Evolutionary conservation across 345 rosid species (phyloP).

Genomic region (Excoecaria agallocha): DNA sequence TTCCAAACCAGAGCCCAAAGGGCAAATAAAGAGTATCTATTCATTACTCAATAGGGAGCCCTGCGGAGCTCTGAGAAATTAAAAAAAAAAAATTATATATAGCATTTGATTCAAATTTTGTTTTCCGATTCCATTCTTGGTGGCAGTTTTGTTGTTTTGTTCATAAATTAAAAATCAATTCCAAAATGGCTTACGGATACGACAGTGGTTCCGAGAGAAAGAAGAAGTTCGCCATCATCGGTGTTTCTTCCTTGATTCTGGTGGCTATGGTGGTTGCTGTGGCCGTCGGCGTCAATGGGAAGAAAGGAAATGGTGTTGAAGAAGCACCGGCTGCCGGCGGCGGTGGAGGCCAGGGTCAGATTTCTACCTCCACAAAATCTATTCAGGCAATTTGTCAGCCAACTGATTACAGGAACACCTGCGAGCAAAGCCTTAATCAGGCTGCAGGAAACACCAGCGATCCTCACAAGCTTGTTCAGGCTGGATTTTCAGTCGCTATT

Average conservation of each 20-base stretch:
- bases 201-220: slow-evolving; percentile 13
- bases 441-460: slow-evolving; percentile 47
- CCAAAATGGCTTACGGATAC: slow-evolving; percentile 5
- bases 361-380: slow-evolving; percentile 38
- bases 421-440: slow-evolving; percentile 40
- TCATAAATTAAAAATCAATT: not conserved
- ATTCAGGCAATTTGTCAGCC: slow-evolving; percentile 58
- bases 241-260: slow-evolving; percentile 47
- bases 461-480: slow-evolving; percentile 56
- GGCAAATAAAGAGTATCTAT: no score
- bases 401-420: slow-evolving; percentile 51
- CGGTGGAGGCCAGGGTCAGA: not conserved
- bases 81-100: no score
- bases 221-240: slow-evolving; percentile 44
- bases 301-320: not conserved
- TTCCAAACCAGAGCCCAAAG: no score
- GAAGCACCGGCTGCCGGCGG: not conserved
- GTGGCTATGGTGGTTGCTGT: slow-evolving; percentile 66
- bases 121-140: not conserved
- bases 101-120: not conserved
- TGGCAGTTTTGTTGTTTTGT: no score
- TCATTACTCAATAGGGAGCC: no score
- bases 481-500: slow-evolving; percentile 45
- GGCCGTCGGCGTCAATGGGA: slow-evolving; percentile 29
- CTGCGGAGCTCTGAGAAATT: no score